Conservation (phyloP, 306 rosid genomes). For the Prunus salicina region DNA sequence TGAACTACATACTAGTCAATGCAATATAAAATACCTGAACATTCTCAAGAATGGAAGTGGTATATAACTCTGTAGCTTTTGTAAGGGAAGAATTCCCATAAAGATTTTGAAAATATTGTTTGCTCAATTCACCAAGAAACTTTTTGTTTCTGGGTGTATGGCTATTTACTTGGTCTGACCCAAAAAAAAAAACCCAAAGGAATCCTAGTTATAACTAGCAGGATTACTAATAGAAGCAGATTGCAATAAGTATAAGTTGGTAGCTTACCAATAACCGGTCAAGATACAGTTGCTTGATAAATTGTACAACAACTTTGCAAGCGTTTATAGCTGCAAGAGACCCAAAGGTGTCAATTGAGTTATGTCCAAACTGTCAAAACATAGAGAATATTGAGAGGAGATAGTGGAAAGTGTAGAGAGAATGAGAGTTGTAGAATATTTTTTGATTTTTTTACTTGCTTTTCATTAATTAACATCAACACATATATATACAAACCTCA, state of each 20-base stretch:
- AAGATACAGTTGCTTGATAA: no score
- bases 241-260: not conserved
- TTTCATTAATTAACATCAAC: no score
- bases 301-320: no score
- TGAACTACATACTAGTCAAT: slow-evolving; percentile 10
- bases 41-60: not conserved
- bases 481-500: no score
- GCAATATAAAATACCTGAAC: not conserved
- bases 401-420: no score
- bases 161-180: not conserved
- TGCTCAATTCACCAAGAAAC: not conserved
- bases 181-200: not conserved
- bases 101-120: not conserved
- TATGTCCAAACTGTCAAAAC: no score
- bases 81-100: not conserved
- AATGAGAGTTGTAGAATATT: no score
- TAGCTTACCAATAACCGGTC: slow-evolving; percentile 76
- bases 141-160: not conserved
- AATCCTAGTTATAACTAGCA: not conserved
- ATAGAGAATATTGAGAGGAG: no score
- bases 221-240: not conserved
- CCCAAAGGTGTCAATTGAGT: no score
- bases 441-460: no score
- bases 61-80: not conserved
- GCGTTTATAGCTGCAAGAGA: no score